These are phyloP conservation scores for Termitomyces sp. DNA, from an alignment of 768 basidiomycete genomes.

Conservation along the genomic window DNA sequence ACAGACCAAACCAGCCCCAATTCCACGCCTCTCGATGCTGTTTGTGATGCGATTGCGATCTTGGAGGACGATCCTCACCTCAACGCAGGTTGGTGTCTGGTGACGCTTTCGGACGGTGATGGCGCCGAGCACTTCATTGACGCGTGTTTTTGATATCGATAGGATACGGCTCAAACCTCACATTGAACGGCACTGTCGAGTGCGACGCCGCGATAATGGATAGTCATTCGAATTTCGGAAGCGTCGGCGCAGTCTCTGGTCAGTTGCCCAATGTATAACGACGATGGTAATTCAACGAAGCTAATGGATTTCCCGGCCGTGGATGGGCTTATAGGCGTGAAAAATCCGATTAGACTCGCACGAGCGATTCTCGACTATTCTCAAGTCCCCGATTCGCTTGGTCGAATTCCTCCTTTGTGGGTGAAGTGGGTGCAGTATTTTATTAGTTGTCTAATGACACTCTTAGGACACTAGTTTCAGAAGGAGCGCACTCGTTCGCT, in stretches of 20 bases:
- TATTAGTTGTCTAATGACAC: neutral
- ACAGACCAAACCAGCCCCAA: slow-evolving; percentile 2
- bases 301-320: neutral
- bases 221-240: slow-evolving; percentile 45
- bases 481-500: slow-evolving; percentile 60
- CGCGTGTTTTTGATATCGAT: slow-evolving; percentile 13
- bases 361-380: slow-evolving; percentile 50
- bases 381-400: slow-evolving; percentile 40
- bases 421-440: slow-evolving; percentile 12
- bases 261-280: neutral
- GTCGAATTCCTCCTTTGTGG: slow-evolving; percentile 68
- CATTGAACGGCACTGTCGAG: slow-evolving; percentile 68
- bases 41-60: slow-evolving; percentile 46
- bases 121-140: neutral
- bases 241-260: slow-evolving; percentile 70
- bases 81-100: slow-evolving; percentile 60
- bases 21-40: slow-evolving; percentile 35
- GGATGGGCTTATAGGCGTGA: slow-evolving; percentile 41
- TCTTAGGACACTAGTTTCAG: slow-evolving; percentile 52
- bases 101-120: neutral
- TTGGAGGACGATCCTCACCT: slow-evolving; percentile 65
- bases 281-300: neutral
- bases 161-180: slow-evolving; percentile 80
- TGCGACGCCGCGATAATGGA: slow-evolving; percentile 80
- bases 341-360: slow-evolving; percentile 66